Conservation (phyloP, 805 yeast genomes). For the Henningerozyma blattae region DNA sequence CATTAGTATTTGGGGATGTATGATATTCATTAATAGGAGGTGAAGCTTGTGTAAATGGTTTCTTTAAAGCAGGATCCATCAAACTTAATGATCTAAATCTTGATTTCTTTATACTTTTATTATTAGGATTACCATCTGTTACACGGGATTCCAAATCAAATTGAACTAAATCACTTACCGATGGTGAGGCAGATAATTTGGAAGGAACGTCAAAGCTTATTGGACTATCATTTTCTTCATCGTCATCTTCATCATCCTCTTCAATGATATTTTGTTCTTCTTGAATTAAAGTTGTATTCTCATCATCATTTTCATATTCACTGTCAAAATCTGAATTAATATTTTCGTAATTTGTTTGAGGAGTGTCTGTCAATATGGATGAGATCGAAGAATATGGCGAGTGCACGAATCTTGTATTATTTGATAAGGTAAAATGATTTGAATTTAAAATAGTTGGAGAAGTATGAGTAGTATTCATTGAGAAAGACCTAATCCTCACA, state of each 20-base stretch:
- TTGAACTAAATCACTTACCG: too few relatives aligned
- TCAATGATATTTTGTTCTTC: too few relatives aligned
- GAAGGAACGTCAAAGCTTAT: slow-evolving; percentile 28
- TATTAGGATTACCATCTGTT: neutral
- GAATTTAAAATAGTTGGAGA: neutral
- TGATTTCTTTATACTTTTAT: slow-evolving; percentile 10
- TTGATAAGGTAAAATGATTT: too few relatives aligned
- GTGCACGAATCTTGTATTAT: too few relatives aligned
- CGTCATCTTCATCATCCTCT: slow-evolving; percentile 19
- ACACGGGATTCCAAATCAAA: slow-evolving; percentile 9
- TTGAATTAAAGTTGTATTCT: too few relatives aligned
- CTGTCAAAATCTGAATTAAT: slow-evolving; percentile 12
- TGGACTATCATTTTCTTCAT: slow-evolving; percentile 17
- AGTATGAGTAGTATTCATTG: slow-evolving; percentile 9
- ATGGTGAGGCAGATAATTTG: slow-evolving; percentile 17
- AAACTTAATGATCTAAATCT: slow-evolving; percentile 24
- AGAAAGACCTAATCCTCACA: slow-evolving; percentile 20
- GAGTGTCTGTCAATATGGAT: neutral
- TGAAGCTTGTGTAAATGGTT: slow-evolving; percentile 11
- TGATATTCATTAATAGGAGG: neutral
- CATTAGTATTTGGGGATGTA: neutral
- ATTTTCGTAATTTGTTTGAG: neutral
- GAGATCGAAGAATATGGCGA: too few relatives aligned
- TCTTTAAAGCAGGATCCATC: slow-evolving; percentile 20
- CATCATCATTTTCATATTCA: slow-evolving; percentile 2